Base-by-base conservation (phyloP, 495 filamentous ascomycete species). In the Lindgomyces ingoldianus region DNA sequence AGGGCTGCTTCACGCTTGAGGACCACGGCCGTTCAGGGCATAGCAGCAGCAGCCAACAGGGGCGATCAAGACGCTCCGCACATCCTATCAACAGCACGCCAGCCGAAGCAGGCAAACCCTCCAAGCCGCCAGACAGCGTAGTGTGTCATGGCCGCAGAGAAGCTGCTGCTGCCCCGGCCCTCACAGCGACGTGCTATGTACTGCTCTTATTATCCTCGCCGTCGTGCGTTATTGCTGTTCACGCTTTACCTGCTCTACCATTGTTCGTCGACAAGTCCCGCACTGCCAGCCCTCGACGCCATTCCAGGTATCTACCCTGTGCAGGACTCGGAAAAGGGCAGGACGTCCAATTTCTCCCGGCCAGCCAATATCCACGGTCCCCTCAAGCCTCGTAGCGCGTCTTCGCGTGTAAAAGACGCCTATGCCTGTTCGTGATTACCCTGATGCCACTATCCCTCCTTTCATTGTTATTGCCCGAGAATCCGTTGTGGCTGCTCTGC, bases 91-190 rank as follows among this genome's bases (percentile, higher is more conserved):
- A 9, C 30, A 21, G 46, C 19, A 57, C 57, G 45, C 57, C 44
- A 49, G 57, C 58, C 44, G 26, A 60, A 65, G 48, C 63, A 55
- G 63, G 54, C 47, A 59, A 65, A 51, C 47, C 62, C 55, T 60
- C 52, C 62, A 53, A 57, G 61, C 62, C 60, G 62, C 56, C 62
- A 59, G 62, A 65, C 62, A 25, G 55, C 21, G 36, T 10, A 44
- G 45, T 65, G 63, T 66, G 63, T 66, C 63, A 66, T 66, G 63
- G 56, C 33, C 36, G 57, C 49, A 62, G 47, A 53, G 64, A 62
- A 62, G 57, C 57, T 50, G 49, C 42, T 51, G 48, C 33, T 8
- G 19, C 24, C 44, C 56, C 48, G 29, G 42, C 50, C 21, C 53
- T 14, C 29, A 19, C 30, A 12, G 19, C 59, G 30, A 19, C 8